Evolutionary conservation across 768 basidiomycete genomes (phyloP).

Genomic region (Clitopilus passeckerianus): DNA sequence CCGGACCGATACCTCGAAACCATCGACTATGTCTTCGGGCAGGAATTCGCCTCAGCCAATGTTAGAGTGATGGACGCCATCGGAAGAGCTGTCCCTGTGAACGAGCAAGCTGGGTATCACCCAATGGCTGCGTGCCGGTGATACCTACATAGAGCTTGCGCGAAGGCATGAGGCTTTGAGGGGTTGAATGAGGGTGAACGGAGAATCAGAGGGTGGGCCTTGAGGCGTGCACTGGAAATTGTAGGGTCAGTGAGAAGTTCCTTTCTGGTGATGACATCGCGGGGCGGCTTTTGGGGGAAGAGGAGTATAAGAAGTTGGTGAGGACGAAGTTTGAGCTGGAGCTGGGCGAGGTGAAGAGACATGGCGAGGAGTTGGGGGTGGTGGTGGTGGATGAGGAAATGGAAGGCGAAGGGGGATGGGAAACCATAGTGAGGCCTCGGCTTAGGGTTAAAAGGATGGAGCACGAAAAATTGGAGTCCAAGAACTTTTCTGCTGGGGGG

Average conservation of each 20-base stretch:
- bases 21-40: background rate
- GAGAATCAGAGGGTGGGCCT: conserved; percentile 2
- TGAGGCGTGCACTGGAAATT: conserved; percentile 1
- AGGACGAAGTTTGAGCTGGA: background rate
- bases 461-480: too few species aligned
- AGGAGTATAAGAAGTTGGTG: background rate
- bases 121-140: conserved; percentile 4
- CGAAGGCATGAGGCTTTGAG: background rate
- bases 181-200: background rate
- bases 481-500: too few species aligned
- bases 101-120: background rate
- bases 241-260: background rate
- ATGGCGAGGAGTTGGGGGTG: background rate
- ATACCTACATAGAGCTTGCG: conserved; percentile 3
- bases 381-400: background rate
- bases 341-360: background rate
- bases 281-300: background rate
- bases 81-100: conserved; percentile 1
- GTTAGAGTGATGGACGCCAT: background rate
- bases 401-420: background rate
- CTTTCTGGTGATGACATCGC: background rate
- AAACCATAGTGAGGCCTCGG: too few species aligned
- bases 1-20: background rate
- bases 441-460: too few species aligned
- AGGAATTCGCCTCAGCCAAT: background rate